Percentiles rank a stretch among this genome's conserved stretches.
These are phyloP conservation scores for Pterocarpus macrocarpus DNA, from an alignment of 306 rosid genomes.

Conservation along the genomic window DNA sequence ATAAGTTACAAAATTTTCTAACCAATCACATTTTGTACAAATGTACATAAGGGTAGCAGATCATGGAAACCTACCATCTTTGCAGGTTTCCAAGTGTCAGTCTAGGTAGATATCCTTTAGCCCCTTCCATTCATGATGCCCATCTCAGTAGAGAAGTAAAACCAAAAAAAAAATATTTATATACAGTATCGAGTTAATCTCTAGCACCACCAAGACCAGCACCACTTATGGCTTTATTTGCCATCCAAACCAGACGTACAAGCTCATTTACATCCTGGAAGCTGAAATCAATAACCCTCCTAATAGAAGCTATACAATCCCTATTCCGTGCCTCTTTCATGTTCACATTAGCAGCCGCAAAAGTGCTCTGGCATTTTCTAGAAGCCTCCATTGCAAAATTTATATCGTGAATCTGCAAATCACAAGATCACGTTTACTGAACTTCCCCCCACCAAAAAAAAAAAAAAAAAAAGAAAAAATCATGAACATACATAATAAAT, in stretches of 20 bases:
- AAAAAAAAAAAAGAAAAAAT: slow-evolving; percentile 23
- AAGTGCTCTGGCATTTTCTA: slow-evolving; percentile 68
- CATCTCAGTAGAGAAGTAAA: slow-evolving; percentile 50
- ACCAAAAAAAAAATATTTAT: slow-evolving; percentile 49
- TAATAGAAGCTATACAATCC: slow-evolving; percentile 64
- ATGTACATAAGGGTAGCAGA: slow-evolving; percentile 69
- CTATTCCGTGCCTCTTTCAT: slow-evolving; percentile 62
- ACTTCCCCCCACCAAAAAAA: neutral
- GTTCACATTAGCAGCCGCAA: slow-evolving; percentile 52
- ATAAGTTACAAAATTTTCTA: slow-evolving; percentile 66
- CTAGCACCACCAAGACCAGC: slow-evolving; percentile 70
- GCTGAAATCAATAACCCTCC: slow-evolving; percentile 76
- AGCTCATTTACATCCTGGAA: slow-evolving; percentile 87
- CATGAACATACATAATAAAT: slow-evolving; percentile 29
- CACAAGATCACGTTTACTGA: slow-evolving; percentile 35
- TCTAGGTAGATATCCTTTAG: slow-evolving; percentile 47
- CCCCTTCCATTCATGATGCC: slow-evolving; percentile 52
- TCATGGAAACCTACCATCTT: slow-evolving; percentile 50
- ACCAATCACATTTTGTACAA: slow-evolving; percentile 83
- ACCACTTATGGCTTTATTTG: slow-evolving; percentile 65
- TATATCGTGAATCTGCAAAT: slow-evolving; percentile 73
- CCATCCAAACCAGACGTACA: slow-evolving; percentile 63
- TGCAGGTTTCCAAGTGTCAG: slow-evolving; percentile 55
- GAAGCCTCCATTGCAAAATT: slow-evolving; percentile 79
- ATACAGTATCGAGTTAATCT: slow-evolving; percentile 71